Conservation (phyloP, 768 basidiomycete genomes). For the Amanita muscaria region DNA sequence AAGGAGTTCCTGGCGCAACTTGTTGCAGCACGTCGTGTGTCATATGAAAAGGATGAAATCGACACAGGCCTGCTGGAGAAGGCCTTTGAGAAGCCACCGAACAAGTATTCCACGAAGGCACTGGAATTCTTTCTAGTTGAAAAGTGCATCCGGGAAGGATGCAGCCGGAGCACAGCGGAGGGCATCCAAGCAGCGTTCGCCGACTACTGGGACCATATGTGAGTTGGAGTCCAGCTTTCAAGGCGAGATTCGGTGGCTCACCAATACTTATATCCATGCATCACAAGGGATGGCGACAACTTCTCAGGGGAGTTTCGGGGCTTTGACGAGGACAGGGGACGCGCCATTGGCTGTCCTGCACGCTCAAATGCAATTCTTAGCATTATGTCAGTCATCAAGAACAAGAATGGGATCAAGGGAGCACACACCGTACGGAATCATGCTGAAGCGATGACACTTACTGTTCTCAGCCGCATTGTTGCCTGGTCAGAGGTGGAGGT, state of each 20-base stretch:
- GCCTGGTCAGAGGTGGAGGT: not conserved
- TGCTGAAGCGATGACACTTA: not conserved
- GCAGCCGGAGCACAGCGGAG: not conserved
- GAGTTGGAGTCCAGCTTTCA: not conserved
- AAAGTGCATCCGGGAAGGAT: not conserved
- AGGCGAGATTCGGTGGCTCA: no score
- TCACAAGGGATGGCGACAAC: not conserved
- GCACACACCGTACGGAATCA: no score
- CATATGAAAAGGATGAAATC: not conserved
- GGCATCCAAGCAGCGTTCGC: not conserved
- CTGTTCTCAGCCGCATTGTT: not conserved
- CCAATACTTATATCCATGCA: not conserved
- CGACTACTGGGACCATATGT: conserved; percentile 1
- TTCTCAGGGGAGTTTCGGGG: not conserved
- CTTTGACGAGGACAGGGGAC: not conserved
- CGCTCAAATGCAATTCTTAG: not conserved
- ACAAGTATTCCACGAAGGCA: not conserved
- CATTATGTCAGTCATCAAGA: not conserved
- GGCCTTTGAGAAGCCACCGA: not conserved
- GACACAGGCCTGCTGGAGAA: not conserved
- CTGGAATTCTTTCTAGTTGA: not conserved
- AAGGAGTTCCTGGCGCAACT: not conserved
- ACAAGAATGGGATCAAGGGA: not conserved
- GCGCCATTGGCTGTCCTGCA: not conserved
- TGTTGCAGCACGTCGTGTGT: not conserved